Conservation (phyloP, 2,329 filamentous ascomycete genomes). For the Metarhizium sp. region DNA sequence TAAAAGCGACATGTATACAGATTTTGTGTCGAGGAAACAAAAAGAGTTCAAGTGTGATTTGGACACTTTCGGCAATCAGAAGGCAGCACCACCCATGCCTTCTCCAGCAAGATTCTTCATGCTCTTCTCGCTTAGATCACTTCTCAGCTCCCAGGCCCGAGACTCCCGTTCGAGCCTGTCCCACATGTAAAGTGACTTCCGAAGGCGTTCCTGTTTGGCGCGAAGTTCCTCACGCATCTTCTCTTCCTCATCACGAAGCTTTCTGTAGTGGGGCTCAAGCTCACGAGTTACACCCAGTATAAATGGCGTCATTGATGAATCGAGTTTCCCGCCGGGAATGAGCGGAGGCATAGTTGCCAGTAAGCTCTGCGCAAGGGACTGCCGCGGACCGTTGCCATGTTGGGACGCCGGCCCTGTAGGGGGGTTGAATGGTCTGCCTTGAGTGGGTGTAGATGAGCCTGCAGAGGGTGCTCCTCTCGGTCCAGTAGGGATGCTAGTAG, state of each 20-base stretch:
- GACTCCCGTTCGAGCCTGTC: conserved; percentile 45
- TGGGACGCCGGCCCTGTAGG: conserved; percentile 44
- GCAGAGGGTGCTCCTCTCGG: conserved; percentile 27
- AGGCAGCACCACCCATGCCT: conserved; percentile 44
- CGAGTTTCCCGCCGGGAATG: conserved; percentile 45
- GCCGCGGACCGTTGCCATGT: conserved; percentile 26
- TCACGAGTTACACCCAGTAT: conserved; percentile 41
- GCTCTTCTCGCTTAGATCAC: conserved; percentile 46
- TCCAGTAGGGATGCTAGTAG: conserved; percentile 37
- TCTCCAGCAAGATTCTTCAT: conserved; percentile 49
- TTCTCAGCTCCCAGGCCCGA: conserved; percentile 43
- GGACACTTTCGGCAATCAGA: conserved; percentile 23
- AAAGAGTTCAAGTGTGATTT: not conserved
- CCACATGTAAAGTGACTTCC: conserved; percentile 43
- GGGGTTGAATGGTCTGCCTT: conserved; percentile 43
- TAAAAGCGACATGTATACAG: not conserved
- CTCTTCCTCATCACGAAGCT: conserved; percentile 49
- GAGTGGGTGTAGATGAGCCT: conserved; percentile 29
- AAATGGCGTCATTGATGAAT: conserved; percentile 34
- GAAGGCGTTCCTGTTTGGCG: conserved; percentile 43
- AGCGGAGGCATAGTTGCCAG: conserved; percentile 41
- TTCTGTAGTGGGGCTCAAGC: conserved; percentile 42
- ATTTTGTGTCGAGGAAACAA: not conserved
- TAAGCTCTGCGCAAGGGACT: conserved; percentile 42
- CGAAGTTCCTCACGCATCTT: conserved; percentile 43